Percentiles rank a stretch among this genome's conserved stretches.
phyloP scores from a whole-genome alignment of 1,284 basidiomycete species.

The Cutaneotrichosporon cutaneum region DNA sequence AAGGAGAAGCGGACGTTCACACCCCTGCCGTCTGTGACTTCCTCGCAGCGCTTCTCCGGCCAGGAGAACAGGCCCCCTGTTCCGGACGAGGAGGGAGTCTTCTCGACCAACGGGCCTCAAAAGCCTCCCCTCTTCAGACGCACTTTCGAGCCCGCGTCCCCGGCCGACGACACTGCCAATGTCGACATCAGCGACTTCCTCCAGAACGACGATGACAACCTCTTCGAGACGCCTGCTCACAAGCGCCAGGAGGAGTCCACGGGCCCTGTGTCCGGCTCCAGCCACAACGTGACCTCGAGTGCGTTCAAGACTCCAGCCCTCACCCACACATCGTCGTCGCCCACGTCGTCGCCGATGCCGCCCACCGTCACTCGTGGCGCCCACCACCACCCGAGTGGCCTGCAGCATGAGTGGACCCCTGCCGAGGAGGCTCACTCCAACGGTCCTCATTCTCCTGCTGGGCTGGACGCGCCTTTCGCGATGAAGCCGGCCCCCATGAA shows the following conservation, averaged over 20 bases:
- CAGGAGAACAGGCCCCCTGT: conserved; percentile 24
- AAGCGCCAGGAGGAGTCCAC: conserved; percentile 27
- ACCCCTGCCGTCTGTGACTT: neutral
- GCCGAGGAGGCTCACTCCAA: conserved; percentile 35
- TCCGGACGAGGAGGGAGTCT: conserved; percentile 46
- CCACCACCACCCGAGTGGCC: conserved; percentile 41
- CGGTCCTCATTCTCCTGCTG: conserved; percentile 30
- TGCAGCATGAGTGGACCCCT: conserved; percentile 48
- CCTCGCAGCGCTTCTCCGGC: conserved; percentile 5
- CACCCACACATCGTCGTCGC: conserved; percentile 48
- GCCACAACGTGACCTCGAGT: conserved; percentile 28
- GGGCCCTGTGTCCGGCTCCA: conserved; percentile 2
- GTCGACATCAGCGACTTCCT: conserved; percentile 10
- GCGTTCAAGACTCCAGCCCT: conserved; percentile 48
- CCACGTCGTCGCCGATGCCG: conserved; percentile 52
- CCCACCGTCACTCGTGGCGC: conserved; percentile 40
- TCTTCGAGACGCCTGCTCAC: conserved; percentile 46
- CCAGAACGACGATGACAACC: conserved; percentile 34
- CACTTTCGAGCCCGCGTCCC: conserved; percentile 31
- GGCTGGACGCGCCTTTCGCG: conserved; percentile 46
- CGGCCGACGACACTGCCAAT: conserved; percentile 28
- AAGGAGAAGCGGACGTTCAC: conserved; percentile 3
- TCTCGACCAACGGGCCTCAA: conserved; percentile 18
- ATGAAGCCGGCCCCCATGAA: conserved; percentile 37
- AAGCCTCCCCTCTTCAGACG: conserved; percentile 42